Conservation (phyloP, 306 rosid species). For the Albizia julibrissin region DNA sequence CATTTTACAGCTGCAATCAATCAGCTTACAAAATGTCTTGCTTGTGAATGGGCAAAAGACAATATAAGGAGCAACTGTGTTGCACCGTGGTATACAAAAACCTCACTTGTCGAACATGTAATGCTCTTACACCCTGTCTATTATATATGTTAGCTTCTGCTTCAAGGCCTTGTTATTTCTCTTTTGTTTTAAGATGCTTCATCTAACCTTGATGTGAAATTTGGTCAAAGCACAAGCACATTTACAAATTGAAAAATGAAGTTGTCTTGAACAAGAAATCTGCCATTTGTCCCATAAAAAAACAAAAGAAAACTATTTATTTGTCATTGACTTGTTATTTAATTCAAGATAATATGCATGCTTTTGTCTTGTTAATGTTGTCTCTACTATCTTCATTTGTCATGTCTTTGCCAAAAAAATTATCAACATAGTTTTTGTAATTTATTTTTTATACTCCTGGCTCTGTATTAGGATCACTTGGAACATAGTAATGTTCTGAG, state of each 20-base stretch:
- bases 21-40: conserved; percentile 78
- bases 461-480: conserved; percentile 3
- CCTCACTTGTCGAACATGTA: conserved; percentile 70
- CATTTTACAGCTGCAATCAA: conserved; percentile 79
- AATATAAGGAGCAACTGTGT: conserved; percentile 80
- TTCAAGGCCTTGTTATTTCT: neutral
- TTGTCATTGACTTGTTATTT: neutral
- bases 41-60: conserved; percentile 98
- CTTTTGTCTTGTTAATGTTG: conserved; percentile 9
- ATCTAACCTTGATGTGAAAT: neutral
- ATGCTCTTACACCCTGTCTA: conserved; percentile 34
- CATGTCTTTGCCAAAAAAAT: neutral
- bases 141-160: conserved; percentile 5
- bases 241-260: neutral
- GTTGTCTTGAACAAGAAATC: neutral
- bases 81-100: conserved; percentile 83
- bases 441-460: neutral
- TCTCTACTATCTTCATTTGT: conserved; percentile 3
- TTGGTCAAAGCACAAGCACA: neutral
- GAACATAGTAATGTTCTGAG: neutral
- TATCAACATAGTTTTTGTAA: conserved; percentile 7
- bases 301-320: neutral
- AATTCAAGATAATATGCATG: neutral
- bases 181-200: conserved; percentile 5
- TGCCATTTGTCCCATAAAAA: neutral